Evolutionary conservation across 495 filamentous ascomycete species (phyloP).

Genomic region (Daldinia vernicosa): DNA sequence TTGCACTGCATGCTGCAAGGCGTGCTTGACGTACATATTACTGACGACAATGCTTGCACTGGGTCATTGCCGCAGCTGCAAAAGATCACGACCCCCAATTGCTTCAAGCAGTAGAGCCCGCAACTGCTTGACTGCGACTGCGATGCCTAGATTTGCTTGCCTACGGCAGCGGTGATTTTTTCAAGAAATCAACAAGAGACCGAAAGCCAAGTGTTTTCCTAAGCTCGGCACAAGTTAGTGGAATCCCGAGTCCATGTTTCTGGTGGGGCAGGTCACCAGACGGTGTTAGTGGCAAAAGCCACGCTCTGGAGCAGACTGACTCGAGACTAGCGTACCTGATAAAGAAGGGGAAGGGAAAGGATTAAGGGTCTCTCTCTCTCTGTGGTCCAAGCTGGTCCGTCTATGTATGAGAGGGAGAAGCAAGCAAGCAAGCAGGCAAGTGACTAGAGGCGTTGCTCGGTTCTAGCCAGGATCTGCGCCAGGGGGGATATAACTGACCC

Average conservation of each 20-base stretch:
- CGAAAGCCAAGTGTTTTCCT: slow-evolving; percentile 33
- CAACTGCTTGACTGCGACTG: slow-evolving; percentile 35
- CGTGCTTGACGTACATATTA: slow-evolving; percentile 50
- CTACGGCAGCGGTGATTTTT: slow-evolving; percentile 18
- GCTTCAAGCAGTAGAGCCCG: slow-evolving; percentile 35
- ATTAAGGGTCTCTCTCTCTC: slow-evolving; percentile 16
- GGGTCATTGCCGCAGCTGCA: slow-evolving; percentile 45
- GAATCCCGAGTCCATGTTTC: slow-evolving; percentile 45
- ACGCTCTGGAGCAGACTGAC: slow-evolving; percentile 43
- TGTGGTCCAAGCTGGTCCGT: slow-evolving; percentile 16
- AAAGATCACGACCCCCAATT: slow-evolving; percentile 41
- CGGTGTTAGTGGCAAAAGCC: slow-evolving; percentile 51
- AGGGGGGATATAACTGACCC: slow-evolving; percentile 28
- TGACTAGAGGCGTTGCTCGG: slow-evolving; percentile 30
- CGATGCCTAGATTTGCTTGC: slow-evolving; percentile 11
- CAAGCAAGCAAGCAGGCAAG: slow-evolving; percentile 5
- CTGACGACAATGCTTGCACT: slow-evolving; percentile 41
- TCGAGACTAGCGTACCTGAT: slow-evolving; percentile 43
- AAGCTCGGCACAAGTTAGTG: slow-evolving; percentile 42
- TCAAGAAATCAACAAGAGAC: slow-evolving; percentile 35
- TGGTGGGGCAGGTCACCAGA: slow-evolving; percentile 51
- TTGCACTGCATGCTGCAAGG: slow-evolving; percentile 51
- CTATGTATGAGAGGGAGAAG: slow-evolving; percentile 1
- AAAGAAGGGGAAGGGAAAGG: slow-evolving; percentile 18
- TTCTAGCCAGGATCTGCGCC: slow-evolving; percentile 43